Conservation (phyloP, 768 basidiomycete species). For the Tricholoma sp. region DNA sequence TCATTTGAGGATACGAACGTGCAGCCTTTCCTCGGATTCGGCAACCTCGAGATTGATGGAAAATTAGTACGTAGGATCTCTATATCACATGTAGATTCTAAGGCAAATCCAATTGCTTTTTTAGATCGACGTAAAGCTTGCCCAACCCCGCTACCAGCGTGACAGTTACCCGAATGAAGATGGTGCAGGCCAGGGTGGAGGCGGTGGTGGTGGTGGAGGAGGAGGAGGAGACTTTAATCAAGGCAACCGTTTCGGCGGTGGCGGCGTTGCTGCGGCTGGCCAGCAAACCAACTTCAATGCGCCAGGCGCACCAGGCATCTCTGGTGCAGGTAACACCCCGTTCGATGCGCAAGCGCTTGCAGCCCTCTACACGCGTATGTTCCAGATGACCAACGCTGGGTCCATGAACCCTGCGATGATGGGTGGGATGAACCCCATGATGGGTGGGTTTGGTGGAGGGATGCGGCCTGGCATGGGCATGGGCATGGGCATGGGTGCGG, state of each 20-base stretch:
- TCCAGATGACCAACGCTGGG: slow-evolving; percentile 65
- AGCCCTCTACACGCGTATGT: slow-evolving; percentile 93
- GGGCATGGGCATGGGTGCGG: slow-evolving; percentile 34
- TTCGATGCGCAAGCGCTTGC: slow-evolving; percentile 94
- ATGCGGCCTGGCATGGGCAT: slow-evolving; percentile 33
- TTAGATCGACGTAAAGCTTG: slow-evolving; percentile 96
- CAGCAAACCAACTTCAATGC: slow-evolving; percentile 37
- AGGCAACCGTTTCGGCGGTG: slow-evolving; percentile 15
- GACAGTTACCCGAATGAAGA: slow-evolving; percentile 56
- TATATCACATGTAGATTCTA: not conserved
- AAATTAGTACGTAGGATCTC: slow-evolving; percentile 65
- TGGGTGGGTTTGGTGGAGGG: slow-evolving; percentile 34
- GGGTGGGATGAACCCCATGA: slow-evolving; percentile 35
- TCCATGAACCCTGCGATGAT: slow-evolving; percentile 54
- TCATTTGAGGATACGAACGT: slow-evolving; percentile 93
- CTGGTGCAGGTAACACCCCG: slow-evolving; percentile 45
- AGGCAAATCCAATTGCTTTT: not conserved
- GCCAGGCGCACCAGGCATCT: slow-evolving; percentile 20
- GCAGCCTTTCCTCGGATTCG: slow-evolving; percentile 82
- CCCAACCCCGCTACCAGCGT: slow-evolving; percentile 84
- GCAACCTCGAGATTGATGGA: slow-evolving; percentile 89
- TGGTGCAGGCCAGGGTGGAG: slow-evolving; percentile 23
- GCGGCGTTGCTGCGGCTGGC: slow-evolving; percentile 22
- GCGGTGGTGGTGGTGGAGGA: slow-evolving; percentile 36
- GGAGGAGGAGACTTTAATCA: slow-evolving; percentile 18